Conservation (phyloP, 2,329 filamentous ascomycete genomes). For the Scytalidium sp. region DNA sequence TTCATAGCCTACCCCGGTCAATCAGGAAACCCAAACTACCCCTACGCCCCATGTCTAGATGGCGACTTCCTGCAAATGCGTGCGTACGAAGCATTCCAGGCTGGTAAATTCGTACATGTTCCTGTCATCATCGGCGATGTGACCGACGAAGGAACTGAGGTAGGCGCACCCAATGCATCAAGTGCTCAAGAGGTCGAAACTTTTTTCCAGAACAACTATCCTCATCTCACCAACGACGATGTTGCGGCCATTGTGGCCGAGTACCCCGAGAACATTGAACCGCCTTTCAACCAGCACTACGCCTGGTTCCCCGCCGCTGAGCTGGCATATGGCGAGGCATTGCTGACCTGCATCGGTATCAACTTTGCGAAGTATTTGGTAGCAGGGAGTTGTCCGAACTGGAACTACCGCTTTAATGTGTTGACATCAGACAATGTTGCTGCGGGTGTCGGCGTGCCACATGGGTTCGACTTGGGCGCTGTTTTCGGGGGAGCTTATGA, state of each 20-base stretch:
- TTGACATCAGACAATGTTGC: constrained; percentile 32
- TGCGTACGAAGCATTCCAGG: constrained; percentile 30
- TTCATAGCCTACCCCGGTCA: constrained; percentile 32
- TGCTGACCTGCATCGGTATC: constrained; percentile 40
- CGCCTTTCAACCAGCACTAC: constrained; percentile 17
- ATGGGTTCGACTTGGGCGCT: constrained; percentile 26
- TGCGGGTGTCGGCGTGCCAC: constrained; percentile 27
- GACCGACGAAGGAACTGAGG: constrained; percentile 6
- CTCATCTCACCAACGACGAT: constrained; percentile 21
- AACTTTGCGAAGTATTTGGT: constrained; percentile 5
- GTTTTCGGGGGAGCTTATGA: constrained; percentile 29
- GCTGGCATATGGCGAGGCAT: constrained; percentile 38
- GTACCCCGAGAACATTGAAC: constrained; percentile 15
- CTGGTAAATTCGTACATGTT: constrained; percentile 30
- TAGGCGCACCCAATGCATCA: constrained; percentile 7
- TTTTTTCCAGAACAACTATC: constrained; percentile 31
- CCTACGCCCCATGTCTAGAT: constrained; percentile 35
- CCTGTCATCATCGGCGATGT: constrained; percentile 32
- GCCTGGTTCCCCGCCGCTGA: constrained; percentile 33
- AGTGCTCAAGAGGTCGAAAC: constrained; percentile 6
- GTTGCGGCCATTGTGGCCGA: constrained; percentile 21
- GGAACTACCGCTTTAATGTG: constrained; percentile 39
- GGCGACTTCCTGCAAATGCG: constrained; percentile 32
- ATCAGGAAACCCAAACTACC: constrained; percentile 28
- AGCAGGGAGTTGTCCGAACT: not conserved